phyloP scores from a whole-genome alignment of 306 rosid genomes.

The Glycine latifolia region DNA sequence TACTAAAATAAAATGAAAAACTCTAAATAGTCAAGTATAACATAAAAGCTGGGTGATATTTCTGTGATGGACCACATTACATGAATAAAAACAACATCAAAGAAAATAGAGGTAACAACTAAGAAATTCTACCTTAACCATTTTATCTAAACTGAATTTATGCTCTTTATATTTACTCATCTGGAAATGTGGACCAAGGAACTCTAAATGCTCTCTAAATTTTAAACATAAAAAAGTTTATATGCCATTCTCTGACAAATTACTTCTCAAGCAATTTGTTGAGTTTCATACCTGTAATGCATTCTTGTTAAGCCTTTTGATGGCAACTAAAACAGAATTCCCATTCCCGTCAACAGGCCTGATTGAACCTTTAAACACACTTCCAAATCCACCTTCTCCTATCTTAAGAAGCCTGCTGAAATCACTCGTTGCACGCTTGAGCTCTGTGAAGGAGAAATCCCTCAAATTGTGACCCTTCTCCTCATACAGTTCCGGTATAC shows the following conservation, averaged over 20 bases:
- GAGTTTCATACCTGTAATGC: slow-evolving; percentile 75
- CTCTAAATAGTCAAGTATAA: neutral
- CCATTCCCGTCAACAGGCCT: slow-evolving; percentile 67
- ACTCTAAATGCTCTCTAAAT: slow-evolving; percentile 2
- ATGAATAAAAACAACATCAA: too few species aligned
- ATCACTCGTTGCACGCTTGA: slow-evolving; percentile 66
- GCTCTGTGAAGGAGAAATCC: slow-evolving; percentile 67
- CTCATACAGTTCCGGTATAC: slow-evolving; percentile 79
- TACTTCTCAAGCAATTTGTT: slow-evolving; percentile 10
- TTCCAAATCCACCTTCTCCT: slow-evolving; percentile 97
- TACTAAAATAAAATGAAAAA: neutral
- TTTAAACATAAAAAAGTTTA: slow-evolving; percentile 2
- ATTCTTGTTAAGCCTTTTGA: slow-evolving; percentile 74
- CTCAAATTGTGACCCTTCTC: slow-evolving; percentile 82
- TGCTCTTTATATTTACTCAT: neutral
- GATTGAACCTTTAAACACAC: slow-evolving; percentile 80
- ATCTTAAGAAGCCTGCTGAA: slow-evolving; percentile 74
- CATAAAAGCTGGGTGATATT: slow-evolving; percentile 8
- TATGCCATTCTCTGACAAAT: slow-evolving; percentile 10
- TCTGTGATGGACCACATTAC: neutral
- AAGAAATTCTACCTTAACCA: neutral
- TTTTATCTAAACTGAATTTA: neutral
- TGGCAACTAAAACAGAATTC: slow-evolving; percentile 64
- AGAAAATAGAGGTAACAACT: neutral
- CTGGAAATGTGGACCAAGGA: neutral